Evolutionary conservation across 305 asterid species (phyloP), one percentile per base, ranked within the genome.

Genomic region (Andrographis paniculata): DNA sequence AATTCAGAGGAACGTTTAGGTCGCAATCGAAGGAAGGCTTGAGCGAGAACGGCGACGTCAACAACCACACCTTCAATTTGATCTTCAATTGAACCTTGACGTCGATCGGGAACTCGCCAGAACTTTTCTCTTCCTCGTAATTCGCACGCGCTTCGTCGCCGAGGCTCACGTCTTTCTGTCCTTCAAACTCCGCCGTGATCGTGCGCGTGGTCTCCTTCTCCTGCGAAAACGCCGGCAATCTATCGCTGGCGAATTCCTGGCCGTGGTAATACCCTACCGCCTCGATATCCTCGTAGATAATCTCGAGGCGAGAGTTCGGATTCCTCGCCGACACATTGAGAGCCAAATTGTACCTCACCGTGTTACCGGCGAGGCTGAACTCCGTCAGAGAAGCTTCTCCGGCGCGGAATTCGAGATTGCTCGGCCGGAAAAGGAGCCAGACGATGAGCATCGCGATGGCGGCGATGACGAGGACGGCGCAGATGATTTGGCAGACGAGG

Each of bases 371-470:
- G 42, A 37, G 42, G 0, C 8, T 3, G 42, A 37, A 37, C 8
- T 37, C 42, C 0, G 42, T 17, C 17, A 37, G 42, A 5, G 42
- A 37, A 17, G 42, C 42, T 7, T 1, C 8, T 17, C 14, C 42
- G 42, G 42, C 42, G 42, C 14, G 17, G 42, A 37, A 37, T 37
- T 37, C 17, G 42, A 37, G 42, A 12, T 37, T 37, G 17, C 7
- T 37, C 17, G 42, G 42, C 14, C 17, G 42, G 42, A 37, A 37
- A 14, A 37, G 42, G 17, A 37, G 17, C 42, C 42, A 37, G 17
- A 37, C 5, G 0, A 37, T 37, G 4, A 37, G 8, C 14, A 9
- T 17, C 17, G 14, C 8, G 0, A 37, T 17, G 6, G 42, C 42
- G 42, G 8, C 42, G 17, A n/a, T 5, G 42, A 37, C 17, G 42